Base-by-base conservation (phyloP, 192 early-diverging fungal species). In the Backusella circina region DNA sequence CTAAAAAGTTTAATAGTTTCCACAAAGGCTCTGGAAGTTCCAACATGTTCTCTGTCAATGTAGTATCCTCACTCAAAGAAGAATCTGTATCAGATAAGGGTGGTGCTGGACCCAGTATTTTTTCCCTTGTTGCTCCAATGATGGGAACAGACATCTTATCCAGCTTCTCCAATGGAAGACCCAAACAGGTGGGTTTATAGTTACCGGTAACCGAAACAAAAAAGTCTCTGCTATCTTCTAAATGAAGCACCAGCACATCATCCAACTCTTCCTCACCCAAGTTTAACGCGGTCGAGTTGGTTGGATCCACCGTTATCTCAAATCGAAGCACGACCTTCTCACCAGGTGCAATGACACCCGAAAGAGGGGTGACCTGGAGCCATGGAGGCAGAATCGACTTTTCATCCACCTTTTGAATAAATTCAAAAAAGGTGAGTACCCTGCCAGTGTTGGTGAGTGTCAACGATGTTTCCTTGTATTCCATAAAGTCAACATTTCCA, bases 201-300 rank as follows among this genome's bases (percentile, higher is more conserved):
- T 80, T 78, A 41, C 91, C 97, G 30, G 84, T 80, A 9, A 96
- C 87, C 3, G 88, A 81, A 16, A 98, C 80, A 80, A 98, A 98
- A 67, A 90, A 91, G 66, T 98, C 95, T 51, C 91, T 92, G 12
- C 94, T 92, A 44, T 92, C 88, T 64, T 93, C 90, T 61, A 93
- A 81, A 74, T 93, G 93, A 23, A 98, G 76, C 28, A 98, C 88
- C n/a, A 97, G 77, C 72, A 91, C 93, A 73, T 96, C 92, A 10
- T 87, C 86, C 36, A 94, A 74, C 8, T 88, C 80, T 3, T 93
- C 91, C 3, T 82, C 70, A 2, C 86, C 86, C 12, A 79, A 78
- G 68, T 93, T 95, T 30, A 94, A 84, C 5, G 83, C 16, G 1
- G 84, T 75, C 0, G 88, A 88, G 0, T 81, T 83, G 2, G 73